Evolutionary conservation across 257 asterid genomes (phyloP), one percentile per base, ranked within the genome.

Genomic region (Galeopsis tetrahit): DNA sequence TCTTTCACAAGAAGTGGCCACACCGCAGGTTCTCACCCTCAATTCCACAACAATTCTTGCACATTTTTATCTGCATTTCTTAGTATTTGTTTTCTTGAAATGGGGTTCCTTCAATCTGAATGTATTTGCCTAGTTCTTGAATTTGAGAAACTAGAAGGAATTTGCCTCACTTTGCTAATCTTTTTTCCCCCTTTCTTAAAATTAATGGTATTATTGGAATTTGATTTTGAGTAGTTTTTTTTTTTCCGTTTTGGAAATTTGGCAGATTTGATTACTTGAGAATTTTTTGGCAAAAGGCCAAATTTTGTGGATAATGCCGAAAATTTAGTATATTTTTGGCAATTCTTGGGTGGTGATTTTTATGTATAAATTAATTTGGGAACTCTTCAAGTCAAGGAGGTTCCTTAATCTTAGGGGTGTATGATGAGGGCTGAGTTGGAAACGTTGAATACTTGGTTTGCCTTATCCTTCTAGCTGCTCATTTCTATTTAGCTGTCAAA

Each of bases 321-420:
- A 75, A 53, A 79, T 66, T 75, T 21, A 21, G 49, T 4, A 73
- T 58, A 62, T 55, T 72, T 39, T 74, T 10, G 51, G 46, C 49
- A 71, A 57, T 62, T 72, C 17, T 42, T 34, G 59, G 66, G 66
- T 66, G 69, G 71, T 63, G 36, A 36, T 63, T 67, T 28, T 72
- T 74, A 42, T n/a, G n/a, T 55, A 56, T 74, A 52, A 48, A 77
- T 43, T 75, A 42, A 42, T 69, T 70, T 63, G 13, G 49, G 67
- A 58, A 68, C 52, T 51, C 13, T 53, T 53, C 14, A 66, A 66
- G 76, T 77, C 69, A 74, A 52, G 73, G 66, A 52, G 21, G 36
- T 59, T 61, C 77, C 76, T 78, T 89, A 80, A 81, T 81, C 82
- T 76, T 75, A 34, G 66, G 79, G 80, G 73, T 35, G 79, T 67